These are phyloP conservation scores for Aureobasidium sp. DNA, from an alignment of 2,329 filamentous ascomycete genomes.

Conservation along the genomic window DNA sequence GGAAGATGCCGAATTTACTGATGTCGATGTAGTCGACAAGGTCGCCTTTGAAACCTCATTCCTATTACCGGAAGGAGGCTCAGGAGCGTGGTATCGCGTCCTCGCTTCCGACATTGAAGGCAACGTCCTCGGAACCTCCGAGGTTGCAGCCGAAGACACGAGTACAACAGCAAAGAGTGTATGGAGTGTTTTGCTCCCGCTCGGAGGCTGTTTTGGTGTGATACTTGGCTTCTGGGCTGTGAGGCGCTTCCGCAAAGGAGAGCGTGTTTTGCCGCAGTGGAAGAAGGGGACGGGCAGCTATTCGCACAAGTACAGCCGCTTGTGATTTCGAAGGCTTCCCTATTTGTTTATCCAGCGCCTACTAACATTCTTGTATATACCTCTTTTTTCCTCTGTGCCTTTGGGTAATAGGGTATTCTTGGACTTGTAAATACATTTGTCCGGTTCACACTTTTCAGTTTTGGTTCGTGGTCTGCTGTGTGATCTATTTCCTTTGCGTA, in stretches of 20 bases:
- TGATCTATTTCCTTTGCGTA: not conserved
- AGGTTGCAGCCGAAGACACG: not conserved
- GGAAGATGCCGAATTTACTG: conserved; percentile 4
- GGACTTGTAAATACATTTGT: not conserved
- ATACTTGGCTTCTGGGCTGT: not conserved
- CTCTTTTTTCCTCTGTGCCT: not conserved
- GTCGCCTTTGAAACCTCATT: conserved; percentile 18
- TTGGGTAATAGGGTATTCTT: not conserved
- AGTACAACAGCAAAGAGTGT: not conserved
- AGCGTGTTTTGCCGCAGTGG: not conserved
- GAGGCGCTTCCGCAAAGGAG: not conserved
- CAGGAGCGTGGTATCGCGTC: conserved; percentile 16
- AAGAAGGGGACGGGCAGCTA: not conserved
- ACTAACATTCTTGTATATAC: conserved; percentile 5
- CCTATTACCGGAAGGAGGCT: not conserved
- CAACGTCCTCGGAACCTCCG: conserved; percentile 17
- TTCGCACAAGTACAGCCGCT: conserved; percentile 8
- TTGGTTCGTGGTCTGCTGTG: not conserved
- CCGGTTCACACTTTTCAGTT: not conserved
- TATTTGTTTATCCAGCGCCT: not conserved
- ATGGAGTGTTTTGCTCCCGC: conserved; percentile 2
- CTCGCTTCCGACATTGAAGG: conserved; percentile 19
- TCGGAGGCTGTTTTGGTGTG: not conserved
- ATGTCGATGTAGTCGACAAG: conserved; percentile 17
- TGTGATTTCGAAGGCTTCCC: too few relatives aligned